phyloP scores from a whole-genome alignment of 306 rosid species.

The Quillaja saponaria region DNA sequence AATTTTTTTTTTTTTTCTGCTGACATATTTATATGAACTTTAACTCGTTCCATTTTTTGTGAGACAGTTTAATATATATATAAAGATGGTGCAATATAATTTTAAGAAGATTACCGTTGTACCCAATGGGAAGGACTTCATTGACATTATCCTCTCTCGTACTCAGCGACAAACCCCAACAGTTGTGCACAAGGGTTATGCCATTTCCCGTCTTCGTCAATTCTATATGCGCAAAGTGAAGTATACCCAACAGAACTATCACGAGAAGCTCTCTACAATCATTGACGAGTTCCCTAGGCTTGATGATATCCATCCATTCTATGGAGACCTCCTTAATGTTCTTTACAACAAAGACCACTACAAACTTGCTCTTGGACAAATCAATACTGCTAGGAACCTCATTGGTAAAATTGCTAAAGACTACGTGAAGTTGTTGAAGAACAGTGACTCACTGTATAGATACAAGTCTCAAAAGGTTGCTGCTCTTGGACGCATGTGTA shows the following conservation, averaged over 20 bases:
- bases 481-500: slow-evolving; percentile 94
- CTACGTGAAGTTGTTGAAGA: slow-evolving; percentile 75
- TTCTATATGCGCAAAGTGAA: slow-evolving; percentile 91
- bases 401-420: slow-evolving; percentile 78
- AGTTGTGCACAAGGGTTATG: slow-evolving; percentile 86
- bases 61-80: neutral
- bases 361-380: slow-evolving; percentile 93
- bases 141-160: slow-evolving; percentile 80
- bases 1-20: neutral
- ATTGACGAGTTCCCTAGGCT: slow-evolving; percentile 84
- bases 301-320: slow-evolving; percentile 78
- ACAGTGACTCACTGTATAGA: slow-evolving; percentile 80
- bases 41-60: neutral
- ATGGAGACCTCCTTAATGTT: slow-evolving; percentile 81
- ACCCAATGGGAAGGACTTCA: slow-evolving; percentile 78
- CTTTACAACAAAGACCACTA: slow-evolving; percentile 90
- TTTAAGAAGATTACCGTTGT: slow-evolving; percentile 89
- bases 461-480: slow-evolving; percentile 83
- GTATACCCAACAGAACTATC: slow-evolving; percentile 68
- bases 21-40: neutral
- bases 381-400: slow-evolving; percentile 82
- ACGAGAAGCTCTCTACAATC: slow-evolving; percentile 75
- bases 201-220: slow-evolving; percentile 72
- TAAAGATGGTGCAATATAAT: slow-evolving; percentile 76
- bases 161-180: slow-evolving; percentile 90